These are phyloP conservation scores for Solanum pinnatisectum DNA, from an alignment of 257 asterid species.

Conservation along the genomic window DNA sequence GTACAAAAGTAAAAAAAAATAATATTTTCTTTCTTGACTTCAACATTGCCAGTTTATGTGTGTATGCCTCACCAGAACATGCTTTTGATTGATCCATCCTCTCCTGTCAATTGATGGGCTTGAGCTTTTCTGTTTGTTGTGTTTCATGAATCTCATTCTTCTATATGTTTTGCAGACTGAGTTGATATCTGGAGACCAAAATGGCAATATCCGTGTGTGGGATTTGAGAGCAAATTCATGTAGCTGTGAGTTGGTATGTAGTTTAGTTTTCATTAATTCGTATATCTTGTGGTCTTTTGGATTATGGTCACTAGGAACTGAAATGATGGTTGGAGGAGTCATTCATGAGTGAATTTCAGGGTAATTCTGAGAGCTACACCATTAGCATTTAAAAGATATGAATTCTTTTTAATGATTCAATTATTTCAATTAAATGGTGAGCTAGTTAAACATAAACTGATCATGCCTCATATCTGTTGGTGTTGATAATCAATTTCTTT, in stretches of 20 bases:
- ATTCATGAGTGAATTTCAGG: not conserved
- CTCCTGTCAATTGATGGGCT: not conserved
- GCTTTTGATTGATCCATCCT: not conserved
- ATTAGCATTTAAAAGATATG: not conserved
- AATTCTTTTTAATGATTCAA: not conserved
- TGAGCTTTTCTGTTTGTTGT: not conserved
- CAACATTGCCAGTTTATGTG: not conserved
- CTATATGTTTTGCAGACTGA: conserved; percentile 52
- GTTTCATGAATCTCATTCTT: not conserved
- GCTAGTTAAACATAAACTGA: not conserved
- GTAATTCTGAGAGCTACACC: not conserved
- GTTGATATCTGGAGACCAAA: conserved; percentile 96
- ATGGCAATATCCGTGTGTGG: conserved; percentile 98
- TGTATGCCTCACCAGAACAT: not conserved
- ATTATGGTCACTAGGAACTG: not conserved
- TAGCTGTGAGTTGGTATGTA: conserved; percentile 89
- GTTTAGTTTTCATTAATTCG: not conserved
- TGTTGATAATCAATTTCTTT: not conserved
- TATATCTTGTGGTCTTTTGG: not conserved
- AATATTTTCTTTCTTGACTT: not conserved
- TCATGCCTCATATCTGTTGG: not conserved
- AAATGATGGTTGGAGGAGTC: not conserved
- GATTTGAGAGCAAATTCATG: conserved; percentile 96
- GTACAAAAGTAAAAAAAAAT: not conserved
- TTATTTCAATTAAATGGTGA: not conserved